phyloP scores from a whole-genome alignment of 1,139 yeast genomes.

The Blastobotrys persicus region DNA sequence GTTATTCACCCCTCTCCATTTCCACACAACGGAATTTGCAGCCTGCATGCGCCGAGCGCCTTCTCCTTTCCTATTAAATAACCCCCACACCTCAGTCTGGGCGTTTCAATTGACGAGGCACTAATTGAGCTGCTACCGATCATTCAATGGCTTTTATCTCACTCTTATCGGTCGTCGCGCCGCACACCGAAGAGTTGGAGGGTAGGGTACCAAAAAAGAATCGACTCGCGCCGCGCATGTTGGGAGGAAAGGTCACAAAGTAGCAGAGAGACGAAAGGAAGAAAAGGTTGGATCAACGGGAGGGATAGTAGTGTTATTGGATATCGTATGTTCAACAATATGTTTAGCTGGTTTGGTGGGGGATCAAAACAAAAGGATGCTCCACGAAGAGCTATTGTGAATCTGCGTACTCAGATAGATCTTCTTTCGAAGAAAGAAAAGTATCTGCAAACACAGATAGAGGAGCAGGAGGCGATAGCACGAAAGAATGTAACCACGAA shows the following conservation, averaged over 20 bases:
- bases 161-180: background rate
- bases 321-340: conserved; percentile 6
- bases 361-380: conserved; percentile 68
- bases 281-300: background rate
- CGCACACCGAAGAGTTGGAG: background rate
- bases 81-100: too few species aligned
- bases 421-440: conserved; percentile 80
- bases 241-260: too few species aligned
- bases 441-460: conserved; percentile 78
- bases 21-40: too few species aligned
- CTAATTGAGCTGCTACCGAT: too few species aligned
- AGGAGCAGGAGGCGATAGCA: conserved; percentile 78
- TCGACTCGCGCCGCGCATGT: background rate
- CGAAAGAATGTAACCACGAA: conserved; percentile 66
- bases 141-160: too few species aligned
- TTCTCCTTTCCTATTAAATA: too few species aligned
- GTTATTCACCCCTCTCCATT: too few species aligned
- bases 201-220: background rate
- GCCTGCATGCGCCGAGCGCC: too few species aligned
- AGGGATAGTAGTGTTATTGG: background rate
- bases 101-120: too few species aligned
- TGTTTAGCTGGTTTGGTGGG: conserved; percentile 55
- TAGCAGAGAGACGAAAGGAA: background rate
- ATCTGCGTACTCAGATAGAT: conserved; percentile 83
- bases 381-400: conserved; percentile 91